Base-by-base conservation (phyloP, 345 rosid genomes). In the Populus tremula region DNA sequence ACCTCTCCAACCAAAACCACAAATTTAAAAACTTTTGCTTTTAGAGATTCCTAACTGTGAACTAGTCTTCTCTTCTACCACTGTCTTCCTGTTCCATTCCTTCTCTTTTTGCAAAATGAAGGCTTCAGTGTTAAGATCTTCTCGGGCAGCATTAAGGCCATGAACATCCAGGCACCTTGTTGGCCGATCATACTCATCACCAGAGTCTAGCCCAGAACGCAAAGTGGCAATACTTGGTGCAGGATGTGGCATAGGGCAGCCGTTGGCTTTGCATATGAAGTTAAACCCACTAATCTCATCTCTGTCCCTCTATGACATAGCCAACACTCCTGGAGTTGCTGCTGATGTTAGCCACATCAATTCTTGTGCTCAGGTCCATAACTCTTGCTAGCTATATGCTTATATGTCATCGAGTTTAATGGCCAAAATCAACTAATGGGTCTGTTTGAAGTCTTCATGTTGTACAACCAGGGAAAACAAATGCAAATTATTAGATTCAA, bases 321-420 rank as follows among this genome's bases (percentile, higher is more conserved):
- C 82, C 65, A 79, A 81, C 23, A 83, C 88, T 29, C 86, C 84
- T 13, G 86, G 88, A 10, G 84, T 86, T 67, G 86, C 84, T 13
- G 86, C 54, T 5, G 86, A 86, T 50, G 79, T 83, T 79, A 43
- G 88, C 79, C 88, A 83, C 84, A 77, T 85, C 75, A 81, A 83
- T 67, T 78, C 88, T 59, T 65, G 64, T 16, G 72, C 83, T 14
- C 78, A 67, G 86, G 80, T 86, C n/a, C 39, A 2, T 36, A 31
- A 16, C 23, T 67, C 39, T 16, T 49, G 6, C 0, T 17, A 13
- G 50, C 50, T 47, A 47, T 47, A 12, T 47, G 50, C 18, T 47
- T 10, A 14, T 47, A 14, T 47, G 27, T 25, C 27, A 25, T 25
- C 27, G 27, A 25, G 27, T 25, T 25, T 25, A 25, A 25, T 25